These are phyloP conservation scores for Pyrenula massariospora DNA, from an alignment of 495 filamentous ascomycete species.

Conservation along the genomic window DNA sequence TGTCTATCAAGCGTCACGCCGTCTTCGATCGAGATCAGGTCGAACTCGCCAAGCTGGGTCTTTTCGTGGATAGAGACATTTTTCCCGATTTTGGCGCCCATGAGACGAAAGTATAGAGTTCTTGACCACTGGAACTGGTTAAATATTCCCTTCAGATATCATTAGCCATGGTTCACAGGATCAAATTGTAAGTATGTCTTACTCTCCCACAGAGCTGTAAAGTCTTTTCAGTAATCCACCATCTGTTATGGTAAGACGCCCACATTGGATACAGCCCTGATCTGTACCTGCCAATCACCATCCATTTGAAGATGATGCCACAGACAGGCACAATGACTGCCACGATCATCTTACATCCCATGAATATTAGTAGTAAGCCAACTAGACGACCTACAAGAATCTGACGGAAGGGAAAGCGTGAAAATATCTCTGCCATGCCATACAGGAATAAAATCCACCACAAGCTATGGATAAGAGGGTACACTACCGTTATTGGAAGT, in stretches of 20 bases:
- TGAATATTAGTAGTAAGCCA: constrained; percentile 18
- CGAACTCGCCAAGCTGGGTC: constrained; percentile 28
- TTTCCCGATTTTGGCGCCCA: constrained; percentile 29
- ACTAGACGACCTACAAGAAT: constrained; percentile 19
- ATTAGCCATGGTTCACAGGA: neutral
- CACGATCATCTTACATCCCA: constrained; percentile 15
- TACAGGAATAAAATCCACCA: constrained; percentile 28
- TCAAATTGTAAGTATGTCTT: neutral
- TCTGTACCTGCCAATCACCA: constrained; percentile 28
- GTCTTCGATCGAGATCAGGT: constrained; percentile 30
- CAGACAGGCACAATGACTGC: constrained; percentile 17
- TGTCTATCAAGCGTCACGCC: constrained; percentile 18
- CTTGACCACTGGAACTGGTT: constrained; percentile 16
- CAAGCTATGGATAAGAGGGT: constrained; percentile 22
- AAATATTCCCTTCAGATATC: constrained; percentile 18
- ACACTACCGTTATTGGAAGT: constrained; percentile 20
- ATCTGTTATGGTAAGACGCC: constrained; percentile 33
- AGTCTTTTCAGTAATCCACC: constrained; percentile 35
- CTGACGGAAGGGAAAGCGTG: constrained; percentile 10
- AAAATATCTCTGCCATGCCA: constrained; percentile 13
- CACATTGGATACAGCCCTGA: constrained; percentile 36
- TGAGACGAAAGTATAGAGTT: constrained; percentile 24
- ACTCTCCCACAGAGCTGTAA: constrained; percentile 18
- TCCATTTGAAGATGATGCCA: constrained; percentile 29
- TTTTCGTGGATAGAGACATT: constrained; percentile 20